Base-by-base conservation (phyloP, 306 rosid species). In the Rosa persica region DNA sequence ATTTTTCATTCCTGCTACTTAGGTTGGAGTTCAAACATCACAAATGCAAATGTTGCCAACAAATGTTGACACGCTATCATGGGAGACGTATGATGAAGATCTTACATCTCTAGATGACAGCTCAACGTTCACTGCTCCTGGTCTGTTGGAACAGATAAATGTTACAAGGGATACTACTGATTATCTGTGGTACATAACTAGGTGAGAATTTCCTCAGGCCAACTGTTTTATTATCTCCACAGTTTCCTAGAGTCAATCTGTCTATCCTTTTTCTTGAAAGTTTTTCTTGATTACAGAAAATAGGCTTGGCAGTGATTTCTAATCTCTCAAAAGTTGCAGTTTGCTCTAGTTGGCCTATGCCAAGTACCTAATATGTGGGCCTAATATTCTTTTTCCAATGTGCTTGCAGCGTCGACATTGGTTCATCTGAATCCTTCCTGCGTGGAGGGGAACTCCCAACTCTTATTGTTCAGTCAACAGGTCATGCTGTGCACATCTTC, bases 21-120 rank as follows among this genome's bases (percentile, higher is more conserved):
- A 96, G 99, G 96, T 96, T 74, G 99, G 99, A 83, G 99, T 90
- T 89, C 98, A 96, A 87, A 96, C 99, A 74, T 91, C 99, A 57
- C 91, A 96, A 52, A 87, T 93, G 93, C 89, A 93, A 83, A 96
- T 96, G 99, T 67, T 91, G 84, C 97, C 98, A 46, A 86, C 97
- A 86, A 89, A 79, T 84, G 72, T 87, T 74, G 87, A 72, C 8
- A 74, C 87, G 86, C 74, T 91, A 77, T 87, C 93, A 52, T 96
- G 99, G 99, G 98, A 96, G 83, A 96, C 91, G 78, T 90, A 86
- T 64, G 84, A 93, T 75, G 99, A 96, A 83, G 99, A 93, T 70
- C 49, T 83, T 76, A 83, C 91, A 76, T 86, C 98, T 46, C 51
- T 86, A 46, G 99, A 90, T 67, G 99, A 88, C 40, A 86, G 96